phyloP scores from a whole-genome alignment of 1,284 basidiomycete genomes.

The Apiotrichum gracile region DNA sequence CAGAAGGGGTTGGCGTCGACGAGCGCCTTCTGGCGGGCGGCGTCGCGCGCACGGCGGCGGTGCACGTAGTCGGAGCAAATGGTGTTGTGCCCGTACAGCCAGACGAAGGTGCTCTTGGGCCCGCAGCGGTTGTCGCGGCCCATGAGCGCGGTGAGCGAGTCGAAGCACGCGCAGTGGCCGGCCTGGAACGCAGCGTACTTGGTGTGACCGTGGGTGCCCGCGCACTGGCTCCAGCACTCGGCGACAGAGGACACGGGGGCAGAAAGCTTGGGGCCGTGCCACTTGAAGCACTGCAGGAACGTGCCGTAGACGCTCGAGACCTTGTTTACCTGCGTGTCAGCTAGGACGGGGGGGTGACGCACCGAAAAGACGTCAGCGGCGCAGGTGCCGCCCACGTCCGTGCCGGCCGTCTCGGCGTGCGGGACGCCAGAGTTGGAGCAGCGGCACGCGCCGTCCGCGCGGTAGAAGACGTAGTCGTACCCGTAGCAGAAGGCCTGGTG shows the following conservation, averaged over 20 bases:
- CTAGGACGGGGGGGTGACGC: too few relatives aligned
- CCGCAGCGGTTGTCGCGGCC: not conserved
- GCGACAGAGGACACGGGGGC: not conserved
- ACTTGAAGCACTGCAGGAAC: not conserved
- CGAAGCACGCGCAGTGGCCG: not conserved
- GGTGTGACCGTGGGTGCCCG: not conserved
- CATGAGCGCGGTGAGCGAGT: not conserved
- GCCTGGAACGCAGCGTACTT: not conserved
- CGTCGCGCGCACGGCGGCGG: not conserved
- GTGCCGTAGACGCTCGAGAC: not conserved
- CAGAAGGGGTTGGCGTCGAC: not conserved
- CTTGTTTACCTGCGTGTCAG: not conserved
- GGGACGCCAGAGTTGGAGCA: too few relatives aligned
- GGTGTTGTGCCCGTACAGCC: not conserved
- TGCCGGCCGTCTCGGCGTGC: too few relatives aligned
- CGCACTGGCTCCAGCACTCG: not conserved
- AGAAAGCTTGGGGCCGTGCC: not conserved
- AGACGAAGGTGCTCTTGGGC: not conserved
- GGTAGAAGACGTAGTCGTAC: too few relatives aligned
- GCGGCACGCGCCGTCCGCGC: too few relatives aligned
- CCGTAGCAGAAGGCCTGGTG: too few relatives aligned
- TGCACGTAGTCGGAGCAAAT: not conserved
- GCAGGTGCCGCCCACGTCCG: too few relatives aligned
- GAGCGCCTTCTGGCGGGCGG: not conserved
- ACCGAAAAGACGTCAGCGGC: too few relatives aligned